Percentiles rank a stretch among this genome's conserved stretches.
Conservation (phyloP, 1,284 basidiomycete species). For the Pisolithus thermaeus region DNA sequence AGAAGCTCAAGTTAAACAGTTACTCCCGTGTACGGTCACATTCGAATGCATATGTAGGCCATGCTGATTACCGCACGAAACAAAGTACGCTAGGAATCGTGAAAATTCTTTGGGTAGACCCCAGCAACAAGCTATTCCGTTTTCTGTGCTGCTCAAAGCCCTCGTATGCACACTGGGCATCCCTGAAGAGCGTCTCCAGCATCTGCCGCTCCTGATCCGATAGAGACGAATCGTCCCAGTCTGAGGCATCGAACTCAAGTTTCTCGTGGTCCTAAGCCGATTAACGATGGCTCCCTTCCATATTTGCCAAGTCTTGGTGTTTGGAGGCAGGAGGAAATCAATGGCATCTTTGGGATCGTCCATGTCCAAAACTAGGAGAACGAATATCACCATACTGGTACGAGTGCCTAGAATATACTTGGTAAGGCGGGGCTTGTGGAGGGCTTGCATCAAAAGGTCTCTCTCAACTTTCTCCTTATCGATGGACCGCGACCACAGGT, state of each 20-base stretch:
- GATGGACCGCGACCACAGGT: constrained; percentile 27
- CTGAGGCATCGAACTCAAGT: background rate
- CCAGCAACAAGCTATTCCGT: constrained; percentile 23
- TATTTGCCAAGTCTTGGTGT: constrained; percentile 5
- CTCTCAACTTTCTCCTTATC: constrained; percentile 27
- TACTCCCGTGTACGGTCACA: too few relatives aligned
- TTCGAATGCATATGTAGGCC: too few relatives aligned
- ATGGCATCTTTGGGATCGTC: constrained; percentile 2
- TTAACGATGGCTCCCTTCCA: constrained; percentile 3
- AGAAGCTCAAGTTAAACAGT: too few relatives aligned
- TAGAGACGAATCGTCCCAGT: background rate
- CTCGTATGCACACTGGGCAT: background rate
- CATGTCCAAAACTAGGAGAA: background rate
- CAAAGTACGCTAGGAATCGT: too few relatives aligned
- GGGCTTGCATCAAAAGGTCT: constrained; percentile 9
- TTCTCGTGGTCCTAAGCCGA: background rate
- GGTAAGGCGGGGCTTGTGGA: background rate
- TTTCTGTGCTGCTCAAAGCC: background rate
- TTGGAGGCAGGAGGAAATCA: constrained; percentile 4
- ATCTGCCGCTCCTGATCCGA: background rate
- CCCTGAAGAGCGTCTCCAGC: background rate
- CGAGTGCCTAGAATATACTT: background rate
- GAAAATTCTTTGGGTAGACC: constrained; percentile 10
- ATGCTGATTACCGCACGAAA: too few relatives aligned
- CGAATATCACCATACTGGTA: background rate